Evolutionary conservation across 371 early-diverging fungal species (phyloP), one percentile per base, ranked within the genome.

Genomic region (Nematocida sp.): DNA sequence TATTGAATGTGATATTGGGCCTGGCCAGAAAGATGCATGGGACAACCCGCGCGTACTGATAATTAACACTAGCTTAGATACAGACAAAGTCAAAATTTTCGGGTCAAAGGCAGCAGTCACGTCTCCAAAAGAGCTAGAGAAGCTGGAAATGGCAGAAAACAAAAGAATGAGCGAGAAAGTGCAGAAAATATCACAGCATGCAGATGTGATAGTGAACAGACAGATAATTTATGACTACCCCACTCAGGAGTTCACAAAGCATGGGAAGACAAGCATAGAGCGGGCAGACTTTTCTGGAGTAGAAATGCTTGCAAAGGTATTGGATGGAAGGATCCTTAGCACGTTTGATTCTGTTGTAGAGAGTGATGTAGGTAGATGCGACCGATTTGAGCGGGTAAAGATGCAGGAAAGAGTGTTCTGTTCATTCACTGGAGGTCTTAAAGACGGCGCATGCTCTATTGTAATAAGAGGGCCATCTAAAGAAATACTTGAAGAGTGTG

Each of bases 161-260:
- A 92, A 95, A 76, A 96, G 95, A 91, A 97, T 99, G 97, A 91
- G 91, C 85, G 92, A 90, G 60, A 99, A 98, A 91, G 95, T 99
- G 47, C 95, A 95, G 42, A 93, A 93, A 89, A 98, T 99, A 87
- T 93, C 82, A 40, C 18, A 78, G 25, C 44, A 74, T 20, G 94
- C 96, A 89, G 96, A 98, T 90, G 93, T 96, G 89, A 90, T 91
- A 73, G 95, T 99, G 70, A 99, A 99, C 91, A 93, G 99, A 84
- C 99, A 99, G 89, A 90, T 99, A 50, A 97, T 99, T 83, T 99
- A 99, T 90, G 97, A 98, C 91, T 98, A 94, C 93, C 98, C 98
- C 66, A 95, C 95, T 88, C 95, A 96, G 88, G 90, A 97, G 72
- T 92, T 99, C 87, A 95, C 93, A 33, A 95, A 94, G 84, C 89